Conservation (phyloP, 2,329 filamentous ascomycete species). For the Fusarium newnesense region DNA sequence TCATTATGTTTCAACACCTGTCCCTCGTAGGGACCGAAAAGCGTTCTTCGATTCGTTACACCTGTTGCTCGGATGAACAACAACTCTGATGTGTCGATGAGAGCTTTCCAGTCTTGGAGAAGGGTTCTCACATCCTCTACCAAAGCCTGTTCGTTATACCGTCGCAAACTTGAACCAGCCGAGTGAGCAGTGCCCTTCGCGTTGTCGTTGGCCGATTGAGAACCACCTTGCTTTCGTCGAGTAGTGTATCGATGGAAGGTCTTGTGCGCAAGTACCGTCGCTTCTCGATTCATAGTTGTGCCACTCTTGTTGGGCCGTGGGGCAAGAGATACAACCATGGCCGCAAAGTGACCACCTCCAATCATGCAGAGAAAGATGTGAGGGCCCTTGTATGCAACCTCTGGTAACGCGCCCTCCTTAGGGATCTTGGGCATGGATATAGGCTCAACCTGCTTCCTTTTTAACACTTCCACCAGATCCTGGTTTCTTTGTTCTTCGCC, state of each 20-base stretch:
- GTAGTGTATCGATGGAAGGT: slow-evolving; percentile 99
- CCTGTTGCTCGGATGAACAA: slow-evolving; percentile 92
- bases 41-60: slow-evolving; percentile 82
- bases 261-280: slow-evolving; percentile 92
- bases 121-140: slow-evolving; percentile 87
- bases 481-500: slow-evolving; percentile 72
- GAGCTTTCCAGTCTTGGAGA: slow-evolving; percentile 82
- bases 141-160: slow-evolving; percentile 93
- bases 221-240: slow-evolving; percentile 92
- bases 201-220: slow-evolving; percentile 92
- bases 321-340: slow-evolving; percentile 90
- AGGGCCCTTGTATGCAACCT: slow-evolving; percentile 72
- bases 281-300: slow-evolving; percentile 80
- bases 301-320: slow-evolving; percentile 79
- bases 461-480: slow-evolving; percentile 74
- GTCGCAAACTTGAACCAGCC: slow-evolving; percentile 86
- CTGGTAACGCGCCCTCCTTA: slow-evolving; percentile 67
- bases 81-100: slow-evolving; percentile 86
- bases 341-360: slow-evolving; percentile 95
- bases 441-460: slow-evolving; percentile 80
- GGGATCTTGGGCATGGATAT: slow-evolving; percentile 62
- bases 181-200: slow-evolving; percentile 95
- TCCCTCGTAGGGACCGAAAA: slow-evolving; percentile 92
- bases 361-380: slow-evolving; percentile 99
- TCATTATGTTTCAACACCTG: slow-evolving; percentile 86